Base-by-base conservation (phyloP, 768 basidiomycete genomes). In the Tricholomella constricta region DNA sequence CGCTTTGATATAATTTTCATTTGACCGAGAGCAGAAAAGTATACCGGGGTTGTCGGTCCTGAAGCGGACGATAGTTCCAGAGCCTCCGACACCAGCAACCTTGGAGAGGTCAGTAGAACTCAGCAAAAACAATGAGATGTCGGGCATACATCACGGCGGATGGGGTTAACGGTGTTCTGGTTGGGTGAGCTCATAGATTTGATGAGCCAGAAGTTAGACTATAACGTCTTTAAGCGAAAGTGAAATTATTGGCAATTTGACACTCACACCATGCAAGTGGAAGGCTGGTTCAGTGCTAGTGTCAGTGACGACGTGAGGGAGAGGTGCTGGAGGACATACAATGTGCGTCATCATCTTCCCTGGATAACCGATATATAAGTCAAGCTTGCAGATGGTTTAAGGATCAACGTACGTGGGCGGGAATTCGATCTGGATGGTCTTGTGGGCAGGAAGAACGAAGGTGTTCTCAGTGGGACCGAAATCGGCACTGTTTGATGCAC, bases 41-140 rank as follows among this genome's bases (percentile, higher is more conserved):
- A 51, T n/a, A 82, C 84, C 0, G 81, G 70, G 63, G 81, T 83
- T 22, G 57, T 84, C 78, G 4, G 84, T 83, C 8, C 67, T 60
- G 70, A 83, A 85, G 10, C 83, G 76, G 37, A 86, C 52, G 1
- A 72, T 78, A 12, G 50, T 61, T 5, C 62, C 62, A 2, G 54
- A 57, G 15, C 41, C 26, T 22, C 62, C 64, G 6, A 59, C 48
- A 22, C 45, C 62, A 10, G 57, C 51, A 25, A 57, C 54, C 61
- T 65, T 20, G 15, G 5, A 19, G 45, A 1, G 7, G 37, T 55
- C 23, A 41, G 3, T 7, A 23, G 15, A 0, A n/a, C n/a, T n/a
- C 5, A 10, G 6, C 35, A n/a, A 5, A 6, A 6, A 2, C 10
- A 26, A 4, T 5, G n/a, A 17, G 25, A 27, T 23, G 37, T 14